A percentile compares a stretch with the other conserved stretches of the same genome.
These are phyloP conservation scores for Xerophyta viscosa DNA, from an alignment of 106 monocot species.

Conservation along the genomic window DNA sequence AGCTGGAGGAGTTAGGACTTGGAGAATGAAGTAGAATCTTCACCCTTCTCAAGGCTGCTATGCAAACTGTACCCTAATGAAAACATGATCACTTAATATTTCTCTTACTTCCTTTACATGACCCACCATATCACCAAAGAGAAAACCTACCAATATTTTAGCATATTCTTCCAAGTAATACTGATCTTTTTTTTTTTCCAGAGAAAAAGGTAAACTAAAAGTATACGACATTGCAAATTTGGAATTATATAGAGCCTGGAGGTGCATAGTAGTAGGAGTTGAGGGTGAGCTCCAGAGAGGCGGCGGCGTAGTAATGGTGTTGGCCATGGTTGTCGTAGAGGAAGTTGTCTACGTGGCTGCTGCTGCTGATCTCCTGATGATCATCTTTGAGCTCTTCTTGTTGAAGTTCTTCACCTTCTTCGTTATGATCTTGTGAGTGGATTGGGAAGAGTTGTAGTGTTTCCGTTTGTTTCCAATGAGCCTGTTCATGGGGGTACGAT, in stretches of 20 bases:
- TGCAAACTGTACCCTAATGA: too few species aligned
- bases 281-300: slow-evolving; percentile 82
- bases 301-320: slow-evolving; percentile 3
- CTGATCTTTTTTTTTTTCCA: too few species aligned
- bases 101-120: background rate
- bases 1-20: too few species aligned
- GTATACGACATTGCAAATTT: too few species aligned
- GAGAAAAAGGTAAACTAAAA: background rate
- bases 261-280: slow-evolving; percentile 59
- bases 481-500: slow-evolving; percentile 1
- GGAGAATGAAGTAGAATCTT: slow-evolving; percentile 1
- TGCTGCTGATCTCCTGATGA: background rate
- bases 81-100: background rate
- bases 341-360: too few species aligned
- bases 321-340: slow-evolving; percentile 16
- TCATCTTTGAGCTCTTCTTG: background rate
- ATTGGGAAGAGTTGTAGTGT: slow-evolving; percentile 87
- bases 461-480: slow-evolving; percentile 29
- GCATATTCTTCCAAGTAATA: too few species aligned
- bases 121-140: background rate
- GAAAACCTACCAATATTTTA: too few species aligned
- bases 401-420: slow-evolving; percentile 3
- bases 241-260: slow-evolving; percentile 37
- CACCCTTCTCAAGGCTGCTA: background rate
- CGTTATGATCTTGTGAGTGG: slow-evolving; percentile 6